These are phyloP conservation scores for Mallotus japonicus DNA, from an alignment of 441 rosid species.

Conservation along the genomic window DNA sequence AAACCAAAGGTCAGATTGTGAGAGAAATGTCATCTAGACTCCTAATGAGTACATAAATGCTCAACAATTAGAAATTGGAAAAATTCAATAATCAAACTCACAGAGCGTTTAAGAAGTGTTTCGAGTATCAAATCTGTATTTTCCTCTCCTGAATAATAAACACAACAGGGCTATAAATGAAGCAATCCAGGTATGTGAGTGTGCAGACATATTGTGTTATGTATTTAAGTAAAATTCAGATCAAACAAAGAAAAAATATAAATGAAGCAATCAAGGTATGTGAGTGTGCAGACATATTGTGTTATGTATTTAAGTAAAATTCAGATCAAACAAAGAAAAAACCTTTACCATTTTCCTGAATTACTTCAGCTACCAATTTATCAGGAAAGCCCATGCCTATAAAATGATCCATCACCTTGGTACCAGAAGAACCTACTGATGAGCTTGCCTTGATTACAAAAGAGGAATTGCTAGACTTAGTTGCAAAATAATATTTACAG, in stretches of 20 bases:
- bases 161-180: constrained; percentile 20
- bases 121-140: constrained; percentile 56
- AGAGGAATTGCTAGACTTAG: constrained; percentile 21
- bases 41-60: not conserved
- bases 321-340: constrained; percentile 2
- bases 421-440: constrained; percentile 45
- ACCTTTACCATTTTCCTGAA: constrained; percentile 58
- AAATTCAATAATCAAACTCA: constrained; percentile 33
- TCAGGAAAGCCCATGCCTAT: constrained; percentile 66
- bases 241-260: constrained; percentile 7
- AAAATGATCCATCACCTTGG: constrained; percentile 49
- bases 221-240: not conserved
- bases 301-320: not conserved
- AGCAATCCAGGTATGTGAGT: constrained; percentile 10
- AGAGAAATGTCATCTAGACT: not conserved
- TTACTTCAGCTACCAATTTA: constrained; percentile 54
- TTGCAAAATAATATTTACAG: not conserved
- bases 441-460: constrained; percentile 40
- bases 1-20: constrained; percentile 11
- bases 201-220: not conserved
- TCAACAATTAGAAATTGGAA: constrained; percentile 5
- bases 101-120: constrained; percentile 53
- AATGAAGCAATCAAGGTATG: constrained; percentile 20
- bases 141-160: constrained; percentile 55
- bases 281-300: not conserved